These are phyloP conservation scores for Leishmania tarentolae DNA, from an alignment of 208 protist genomes.

Conservation along the genomic window DNA sequence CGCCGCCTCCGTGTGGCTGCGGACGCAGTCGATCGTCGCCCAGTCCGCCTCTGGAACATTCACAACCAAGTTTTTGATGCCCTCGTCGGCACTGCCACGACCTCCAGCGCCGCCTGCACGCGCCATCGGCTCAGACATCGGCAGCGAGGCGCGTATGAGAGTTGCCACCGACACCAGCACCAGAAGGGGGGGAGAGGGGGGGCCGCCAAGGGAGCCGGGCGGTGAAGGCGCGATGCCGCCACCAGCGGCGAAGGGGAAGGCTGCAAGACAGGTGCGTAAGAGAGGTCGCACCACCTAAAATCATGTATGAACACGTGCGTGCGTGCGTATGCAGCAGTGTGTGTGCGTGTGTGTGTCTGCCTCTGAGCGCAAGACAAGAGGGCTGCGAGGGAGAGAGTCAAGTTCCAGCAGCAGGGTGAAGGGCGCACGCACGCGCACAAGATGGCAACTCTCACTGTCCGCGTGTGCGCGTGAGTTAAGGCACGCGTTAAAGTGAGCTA, in stretches of 20 bases:
- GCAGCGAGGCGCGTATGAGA: not conserved
- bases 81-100: not conserved
- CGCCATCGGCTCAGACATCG: not conserved
- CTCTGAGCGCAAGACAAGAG: not conserved
- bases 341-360: not conserved
- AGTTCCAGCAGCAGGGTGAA: too few species aligned
- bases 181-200: too few species aligned
- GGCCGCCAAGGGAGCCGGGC: not conserved
- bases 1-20: conserved; percentile 47
- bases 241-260: not conserved
- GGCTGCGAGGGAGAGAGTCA: not conserved
- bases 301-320: not conserved
- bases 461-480: too few species aligned
- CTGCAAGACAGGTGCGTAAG: not conserved
- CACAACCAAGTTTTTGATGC: conserved; percentile 16
- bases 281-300: not conserved
- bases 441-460: too few species aligned
- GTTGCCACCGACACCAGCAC: not conserved
- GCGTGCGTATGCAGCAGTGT: not conserved
- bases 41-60: conserved; percentile 54
- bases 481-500: too few species aligned
- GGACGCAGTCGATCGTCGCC: conserved; percentile 73
- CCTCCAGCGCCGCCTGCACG: not conserved
- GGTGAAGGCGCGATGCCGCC: not conserved
- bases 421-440: too few species aligned